Evolutionary conservation across 2,329 filamentous ascomycete genomes (phyloP).

Genomic region (Fusarium udum): DNA sequence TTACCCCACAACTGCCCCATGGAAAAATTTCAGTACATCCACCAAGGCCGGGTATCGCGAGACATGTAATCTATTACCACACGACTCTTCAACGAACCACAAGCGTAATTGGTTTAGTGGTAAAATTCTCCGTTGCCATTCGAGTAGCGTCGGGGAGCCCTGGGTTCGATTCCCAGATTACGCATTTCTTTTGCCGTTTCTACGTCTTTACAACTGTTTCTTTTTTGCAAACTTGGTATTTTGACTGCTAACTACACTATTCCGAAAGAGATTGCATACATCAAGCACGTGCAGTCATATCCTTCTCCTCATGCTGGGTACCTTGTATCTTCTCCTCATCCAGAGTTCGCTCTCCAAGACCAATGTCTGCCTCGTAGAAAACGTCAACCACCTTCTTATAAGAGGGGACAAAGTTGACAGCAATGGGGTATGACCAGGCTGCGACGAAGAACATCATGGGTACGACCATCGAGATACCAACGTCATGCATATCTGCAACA

Average conservation of each 20-base stretch:
- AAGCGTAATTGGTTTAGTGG: slow-evolving; percentile 33
- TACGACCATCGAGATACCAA: slow-evolving; percentile 72
- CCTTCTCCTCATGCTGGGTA: slow-evolving; percentile 23
- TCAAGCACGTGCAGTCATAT: neutral
- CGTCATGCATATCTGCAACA: slow-evolving; percentile 70
- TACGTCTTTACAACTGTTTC: neutral
- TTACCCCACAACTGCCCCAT: neutral
- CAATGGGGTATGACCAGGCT: slow-evolving; percentile 65
- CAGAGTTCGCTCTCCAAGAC: slow-evolving; percentile 44
- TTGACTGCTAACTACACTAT: neutral
- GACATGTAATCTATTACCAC: neutral
- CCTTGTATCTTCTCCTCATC: slow-evolving; percentile 45
- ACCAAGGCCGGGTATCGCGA: neutral
- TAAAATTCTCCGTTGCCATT: slow-evolving; percentile 31
- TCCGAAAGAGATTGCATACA: neutral
- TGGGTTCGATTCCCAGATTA: slow-evolving; percentile 32
- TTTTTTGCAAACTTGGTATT: neutral
- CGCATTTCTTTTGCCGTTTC: neutral
- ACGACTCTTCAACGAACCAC: neutral
- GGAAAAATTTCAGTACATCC: neutral
- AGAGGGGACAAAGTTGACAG: slow-evolving; percentile 72
- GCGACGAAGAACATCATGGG: slow-evolving; percentile 68
- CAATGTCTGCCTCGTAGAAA: slow-evolving; percentile 58
- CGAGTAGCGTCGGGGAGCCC: slow-evolving; percentile 23
- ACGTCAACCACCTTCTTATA: slow-evolving; percentile 72